Base-by-base conservation (phyloP, 2,329 filamentous ascomycete genomes). In the Fusarium avenaceum region DNA sequence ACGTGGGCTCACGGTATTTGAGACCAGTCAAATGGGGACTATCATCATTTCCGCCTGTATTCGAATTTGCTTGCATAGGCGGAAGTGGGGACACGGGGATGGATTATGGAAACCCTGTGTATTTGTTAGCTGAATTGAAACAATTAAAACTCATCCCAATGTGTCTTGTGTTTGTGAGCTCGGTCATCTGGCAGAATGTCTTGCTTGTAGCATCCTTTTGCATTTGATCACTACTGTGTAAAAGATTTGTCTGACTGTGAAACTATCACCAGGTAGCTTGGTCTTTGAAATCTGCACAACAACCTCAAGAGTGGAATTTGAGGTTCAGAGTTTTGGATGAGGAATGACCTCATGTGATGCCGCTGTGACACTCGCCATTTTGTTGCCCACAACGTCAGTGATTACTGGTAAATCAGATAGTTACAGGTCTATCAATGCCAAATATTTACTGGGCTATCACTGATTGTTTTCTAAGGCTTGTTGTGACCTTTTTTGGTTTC, bases 41-140 rank as follows among this genome's bases (percentile, higher is more conserved):
- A 33, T 5, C 22, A 40, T 38, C 32, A 54, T 44, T 32, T 55
- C 44, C 44, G 39, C 51, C 44, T 33, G 52, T 20, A 45, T 57
- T 42, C n/a, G 32, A 19, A 30, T 11, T 22, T 26, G 40, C 45
- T 49, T 45, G 47, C 33, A 51, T 46, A 46, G 45, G 45, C 57
- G 46, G 57, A 61, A 61, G 24, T 33, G 33, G 42, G 35, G 35
- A 38, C 35, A 1, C 20, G 24, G 44, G 22, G 32, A 35, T 24
- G 38, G 54, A 45, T 24, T 44, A 38, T 33, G 42, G 24, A 38
- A 38, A 38, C 33, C 43, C 19, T 17, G 38, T 52, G 53, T 59
- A 58, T 46, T 33, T 52, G 20, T 11, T 28, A 32, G 46, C 10
- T 55, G 14, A 28, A 55, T 28, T n/a, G 35, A 55, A 45, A 26